A percentile compares a stretch with the other conserved stretches of the same genome.
Evolutionary conservation across 495 filamentous ascomycete species (phyloP).

Genomic region (Penicillium paxilli): DNA sequence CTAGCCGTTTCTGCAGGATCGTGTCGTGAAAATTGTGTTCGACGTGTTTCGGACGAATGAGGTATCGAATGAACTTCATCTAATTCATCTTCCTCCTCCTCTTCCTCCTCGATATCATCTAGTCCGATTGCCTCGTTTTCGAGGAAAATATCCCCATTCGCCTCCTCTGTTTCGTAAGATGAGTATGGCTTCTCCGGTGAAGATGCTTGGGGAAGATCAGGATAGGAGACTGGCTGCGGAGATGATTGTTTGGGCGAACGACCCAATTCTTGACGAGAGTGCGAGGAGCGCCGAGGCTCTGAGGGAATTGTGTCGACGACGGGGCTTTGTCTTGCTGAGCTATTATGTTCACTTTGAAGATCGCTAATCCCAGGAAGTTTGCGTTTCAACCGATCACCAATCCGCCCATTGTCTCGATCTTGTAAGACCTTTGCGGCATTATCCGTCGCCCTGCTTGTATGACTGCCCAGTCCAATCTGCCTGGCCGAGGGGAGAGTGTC

Average conservation of each 20-base stretch:
- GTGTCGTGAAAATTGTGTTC: not conserved
- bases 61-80: constrained; percentile 3
- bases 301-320: not conserved
- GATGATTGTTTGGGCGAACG: not conserved
- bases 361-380: constrained; percentile 26
- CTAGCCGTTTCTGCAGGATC: not conserved
- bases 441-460: constrained; percentile 18
- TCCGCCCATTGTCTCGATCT: constrained; percentile 29
- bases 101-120: constrained; percentile 3
- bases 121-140: not conserved
- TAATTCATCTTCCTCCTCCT: constrained; percentile 6
- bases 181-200: not conserved
- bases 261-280: not conserved
- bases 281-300: not conserved
- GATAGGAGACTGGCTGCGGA: constrained; percentile 9
- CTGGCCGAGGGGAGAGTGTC: constrained; percentile 51
- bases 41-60: constrained; percentile 2
- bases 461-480: constrained; percentile 33
- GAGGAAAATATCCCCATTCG: not conserved
- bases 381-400: constrained; percentile 30
- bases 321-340: constrained; percentile 15
- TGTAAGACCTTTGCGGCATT: constrained; percentile 23
- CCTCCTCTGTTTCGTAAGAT: not conserved
- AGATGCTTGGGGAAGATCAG: constrained; percentile 13
- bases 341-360: constrained; percentile 17